Conservation (phyloP, 202 grass and related monocot genomes). For the Hordeum pubiflorum region DNA sequence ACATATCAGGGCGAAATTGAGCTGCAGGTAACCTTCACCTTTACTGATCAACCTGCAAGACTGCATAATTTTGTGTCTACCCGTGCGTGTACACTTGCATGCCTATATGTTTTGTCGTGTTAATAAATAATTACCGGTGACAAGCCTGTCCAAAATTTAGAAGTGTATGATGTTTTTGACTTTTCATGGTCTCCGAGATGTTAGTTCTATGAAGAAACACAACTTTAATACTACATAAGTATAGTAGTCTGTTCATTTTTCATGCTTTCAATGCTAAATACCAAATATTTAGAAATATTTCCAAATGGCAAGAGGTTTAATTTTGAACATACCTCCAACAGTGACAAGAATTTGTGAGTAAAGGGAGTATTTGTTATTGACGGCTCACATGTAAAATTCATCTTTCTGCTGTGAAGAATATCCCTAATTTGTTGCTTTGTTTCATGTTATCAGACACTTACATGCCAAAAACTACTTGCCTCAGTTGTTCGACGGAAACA, state of each 20-base stretch:
- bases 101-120: background rate
- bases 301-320: background rate
- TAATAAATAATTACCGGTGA: background rate
- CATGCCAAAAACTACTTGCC: conserved; percentile 83
- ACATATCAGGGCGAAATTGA: conserved; percentile 88
- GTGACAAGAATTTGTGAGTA: background rate
- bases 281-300: conserved; percentile 2
- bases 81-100: background rate
- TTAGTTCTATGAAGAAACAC: background rate
- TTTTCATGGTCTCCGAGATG: conserved; percentile 2
- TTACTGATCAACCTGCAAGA: conserved; percentile 1
- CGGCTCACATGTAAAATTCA: conserved; percentile 1
- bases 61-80: background rate
- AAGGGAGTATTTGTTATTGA: conserved; percentile 8
- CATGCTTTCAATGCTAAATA: conserved; percentile 15
- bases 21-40: conserved; percentile 59
- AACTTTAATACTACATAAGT: background rate
- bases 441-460: conserved; percentile 59
- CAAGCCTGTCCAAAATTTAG: background rate
- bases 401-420: conserved; percentile 2
- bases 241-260: background rate
- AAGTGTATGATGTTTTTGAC: conserved; percentile 3
- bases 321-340: background rate
- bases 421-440: conserved; percentile 44
- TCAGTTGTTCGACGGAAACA: conserved; percentile 79